Evolutionary conservation across 1,139 yeast genomes (phyloP), one percentile per base, ranked within the genome.

Genomic region (Sugiyamaella paludigena): DNA sequence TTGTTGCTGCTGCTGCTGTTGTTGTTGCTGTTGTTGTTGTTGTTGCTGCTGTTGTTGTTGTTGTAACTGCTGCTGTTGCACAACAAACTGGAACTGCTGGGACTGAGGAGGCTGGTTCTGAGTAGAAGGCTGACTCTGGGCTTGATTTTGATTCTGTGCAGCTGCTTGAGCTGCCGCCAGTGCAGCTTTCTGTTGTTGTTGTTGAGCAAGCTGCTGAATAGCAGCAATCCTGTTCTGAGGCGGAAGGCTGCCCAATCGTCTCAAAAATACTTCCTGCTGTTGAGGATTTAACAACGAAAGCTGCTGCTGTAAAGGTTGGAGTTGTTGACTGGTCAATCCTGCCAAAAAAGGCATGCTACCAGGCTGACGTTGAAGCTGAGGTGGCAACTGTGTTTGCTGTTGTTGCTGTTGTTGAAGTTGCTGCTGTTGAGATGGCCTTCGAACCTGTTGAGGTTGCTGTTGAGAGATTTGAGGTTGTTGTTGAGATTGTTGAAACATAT

Each of bases 181-280:
- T 6, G 32, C 12, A 2, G 43, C 43, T 26, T 30, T 36, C 31
- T 37, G 36, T 16, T 40, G 51, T 29, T 49, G 55, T 15, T 48
- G 47, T 10, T 54, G 50, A 30, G 55, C 44, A 10, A 52, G 49
- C 43, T 54, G 61, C 28, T 44, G 45, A 27, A 38, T 34, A 13
- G 40, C 40, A 19, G 26, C 32, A n/a, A 39, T 28, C 28, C 38
- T 30, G 16, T 24, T 36, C 13, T 32, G 44, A 7, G 45, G 57
- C 15, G 52, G 43, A 26, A 50, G 48, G 4, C 45, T 39, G 10
- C 50, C 47, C 11, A 59, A 44, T 26, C 56, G 43, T 45, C 55
- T 52, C 32, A 59, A 34, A 47, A 59, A 56, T 27, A 49, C 43
- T 36, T 57, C 59, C 35, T 58, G 61, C 36, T 59, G 59, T 29